Evolutionary conservation across 2,329 filamentous ascomycete genomes (phyloP).

Genomic region (Penicillium sp.): DNA sequence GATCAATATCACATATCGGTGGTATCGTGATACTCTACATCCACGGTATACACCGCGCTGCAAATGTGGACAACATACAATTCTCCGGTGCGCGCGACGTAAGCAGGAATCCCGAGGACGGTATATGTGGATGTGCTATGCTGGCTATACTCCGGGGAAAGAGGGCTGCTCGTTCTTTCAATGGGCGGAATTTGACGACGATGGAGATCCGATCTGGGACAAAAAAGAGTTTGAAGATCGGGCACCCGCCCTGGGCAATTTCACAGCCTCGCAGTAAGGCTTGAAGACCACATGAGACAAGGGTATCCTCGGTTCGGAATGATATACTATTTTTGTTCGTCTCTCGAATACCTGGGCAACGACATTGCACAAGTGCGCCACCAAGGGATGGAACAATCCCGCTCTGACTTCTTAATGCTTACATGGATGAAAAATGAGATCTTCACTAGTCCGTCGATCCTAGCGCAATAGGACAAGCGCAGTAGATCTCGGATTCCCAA

Average conservation of each 20-base stretch:
- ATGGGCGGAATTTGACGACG: conserved; percentile 84
- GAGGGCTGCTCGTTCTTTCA: conserved; percentile 75
- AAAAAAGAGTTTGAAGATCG: conserved; percentile 16
- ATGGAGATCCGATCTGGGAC: conserved; percentile 74
- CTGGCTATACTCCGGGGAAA: conserved; percentile 50
- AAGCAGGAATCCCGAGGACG: conserved; percentile 74
- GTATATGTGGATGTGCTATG: conserved; percentile 95
- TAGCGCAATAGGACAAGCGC: neutral
- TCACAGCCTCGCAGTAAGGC: conserved; percentile 23
- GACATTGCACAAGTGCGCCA: neutral
- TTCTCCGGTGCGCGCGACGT: conserved; percentile 76
- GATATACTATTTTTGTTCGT: too few relatives aligned
- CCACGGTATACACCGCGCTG: conserved; percentile 78
- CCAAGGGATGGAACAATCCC: neutral
- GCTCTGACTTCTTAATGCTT: neutral
- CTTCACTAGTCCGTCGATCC: neutral
- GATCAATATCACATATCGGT: conserved; percentile 92
- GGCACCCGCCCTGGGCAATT: conserved; percentile 29
- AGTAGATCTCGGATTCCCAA: neutral
- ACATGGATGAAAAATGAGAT: neutral
- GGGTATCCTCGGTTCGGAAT: too few relatives aligned
- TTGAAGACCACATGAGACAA: too few relatives aligned
- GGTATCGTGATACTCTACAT: conserved; percentile 76
- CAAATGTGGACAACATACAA: conserved; percentile 67
- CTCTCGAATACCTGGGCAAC: too few relatives aligned